Base-by-base conservation (phyloP, 2,329 filamentous ascomycete species). In the Trichoderma pleuroti region DNA sequence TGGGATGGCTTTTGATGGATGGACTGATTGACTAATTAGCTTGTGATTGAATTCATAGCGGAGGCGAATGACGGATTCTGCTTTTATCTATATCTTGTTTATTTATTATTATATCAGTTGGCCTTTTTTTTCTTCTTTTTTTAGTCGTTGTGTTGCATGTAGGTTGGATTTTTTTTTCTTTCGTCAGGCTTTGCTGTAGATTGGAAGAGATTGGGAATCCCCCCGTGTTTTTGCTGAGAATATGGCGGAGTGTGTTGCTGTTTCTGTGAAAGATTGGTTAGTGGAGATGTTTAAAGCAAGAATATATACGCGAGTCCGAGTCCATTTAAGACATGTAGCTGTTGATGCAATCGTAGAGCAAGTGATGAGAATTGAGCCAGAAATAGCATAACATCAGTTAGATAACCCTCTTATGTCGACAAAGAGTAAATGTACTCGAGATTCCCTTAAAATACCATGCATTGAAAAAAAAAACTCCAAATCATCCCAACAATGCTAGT, bases 401-500 rank as follows among this genome's bases (percentile, higher is more conserved):
- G 3, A 10, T 3, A 10, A 4, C 11, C 28, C 2, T 59, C 10
- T 59, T 30, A 11, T 32, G 21, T 32, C 28, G 11, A 14, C 5
- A 4, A 14, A 57, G 28, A 57, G 54, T 21, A 57, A 34, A 34
- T 59, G 8, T 14, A 30, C 9, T 52, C n/a, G 21, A 52, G 2
- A 21, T 49, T 28, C 8, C 52, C 21, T 11, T 28, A 5, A 6
- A 61, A 61, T n/a, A 24, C 12, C 21, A 39, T 54, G 56, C 32
- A 18, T 18, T 5, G n/a, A 26, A 36, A 46, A 24, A 24, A 26
- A 46, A 24, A 56, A 56, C 63, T 52, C 56, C 54, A 6, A 21
- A 78, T 76, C 77, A 86, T 7, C 85, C 86, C 49, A 89, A 74
- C 26, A 89, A 76, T 16, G 84, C 82, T 66, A 89, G 74, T 77